Evolutionary conservation across 768 basidiomycete genomes (phyloP), one percentile per base, ranked within the genome.

Genomic region (Lactifluus subvellereus): DNA sequence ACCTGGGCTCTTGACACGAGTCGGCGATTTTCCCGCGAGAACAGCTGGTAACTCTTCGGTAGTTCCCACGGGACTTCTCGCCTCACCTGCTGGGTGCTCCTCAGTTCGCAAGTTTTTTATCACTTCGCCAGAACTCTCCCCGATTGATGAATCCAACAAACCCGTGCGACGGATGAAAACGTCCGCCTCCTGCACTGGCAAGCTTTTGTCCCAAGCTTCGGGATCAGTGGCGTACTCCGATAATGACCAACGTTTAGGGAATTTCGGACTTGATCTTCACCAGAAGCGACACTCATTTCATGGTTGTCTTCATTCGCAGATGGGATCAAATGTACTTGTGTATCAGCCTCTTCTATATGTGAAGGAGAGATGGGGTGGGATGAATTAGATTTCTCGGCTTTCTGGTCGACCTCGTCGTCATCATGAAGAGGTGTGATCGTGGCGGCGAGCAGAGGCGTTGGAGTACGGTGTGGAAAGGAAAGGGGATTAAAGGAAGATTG

Each of bases 371-470:
- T 33, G 18, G 43, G 62, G 14, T 2, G 45, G 35, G 51, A 20
- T 52, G 49, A 38, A 42, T 45, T 30, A 8, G 20, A 54, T 16
- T 53, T 32, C 33, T 54, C 45, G 27, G 27, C 32, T n/a, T 51
- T 45, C 42, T 27, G 53, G 30, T 40, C 20, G 51, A n/a, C 45
- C 14, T 47, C 55, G 9, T 47, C 54, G 30, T 65, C 64, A 4
- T 63, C 57, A 20, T 22, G 37, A 38, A 63, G 4, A 40, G 22
- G 42, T 16, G 64, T 62, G 13, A 65, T 65, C 50, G 35, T 61
- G 13, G 64, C 64, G 4, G 61, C 49, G 32, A 65, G 61, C 3
- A 54, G 64, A 10, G 64, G 64, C 9, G 61, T 63, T n/a, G 64
- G 61, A 33, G 60, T 62, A 54, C 64, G 64, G 9, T 18, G 27